phyloP scores from a whole-genome alignment of 2,329 filamentous ascomycete genomes.

The Hypoxylon sp. region DNA sequence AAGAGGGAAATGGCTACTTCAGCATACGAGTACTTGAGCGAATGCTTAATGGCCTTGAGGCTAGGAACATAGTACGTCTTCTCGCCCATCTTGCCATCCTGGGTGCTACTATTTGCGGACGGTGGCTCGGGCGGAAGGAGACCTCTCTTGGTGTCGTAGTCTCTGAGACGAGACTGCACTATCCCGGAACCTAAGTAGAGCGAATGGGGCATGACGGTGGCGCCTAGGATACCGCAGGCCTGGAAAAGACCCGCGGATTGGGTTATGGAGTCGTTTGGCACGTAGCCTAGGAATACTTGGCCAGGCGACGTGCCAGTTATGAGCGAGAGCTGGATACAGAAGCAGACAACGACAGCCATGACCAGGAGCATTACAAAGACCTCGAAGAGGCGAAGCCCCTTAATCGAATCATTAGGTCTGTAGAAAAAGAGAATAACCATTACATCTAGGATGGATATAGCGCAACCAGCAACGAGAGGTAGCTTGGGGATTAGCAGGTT shows the following conservation, averaged over 20 bases:
- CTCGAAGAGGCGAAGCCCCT: constrained; percentile 74
- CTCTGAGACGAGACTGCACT: constrained; percentile 75
- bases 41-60: constrained; percentile 78
- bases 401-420: constrained; percentile 71
- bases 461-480: constrained; percentile 77
- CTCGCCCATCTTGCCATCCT: constrained; percentile 54
- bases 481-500: constrained; percentile 75
- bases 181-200: constrained; percentile 79
- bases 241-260: constrained; percentile 75
- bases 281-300: constrained; percentile 75
- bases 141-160: constrained; percentile 73
- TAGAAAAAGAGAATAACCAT: constrained; percentile 79
- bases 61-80: constrained; percentile 78
- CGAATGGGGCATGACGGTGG: constrained; percentile 67
- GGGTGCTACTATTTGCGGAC: constrained; percentile 46
- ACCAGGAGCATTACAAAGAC: constrained; percentile 74
- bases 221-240: constrained; percentile 82
- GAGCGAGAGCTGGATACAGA: constrained; percentile 77
- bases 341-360: constrained; percentile 78
- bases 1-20: constrained; percentile 82
- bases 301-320: constrained; percentile 69
- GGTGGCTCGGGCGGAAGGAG: constrained; percentile 60
- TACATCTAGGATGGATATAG: constrained; percentile 77
- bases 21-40: constrained; percentile 79
- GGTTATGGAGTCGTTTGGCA: constrained; percentile 73